A percentile compares a stretch with the other conserved stretches of the same genome.
Conservation (phyloP, 441 rosid genomes). For the Corymbia calophylla region DNA sequence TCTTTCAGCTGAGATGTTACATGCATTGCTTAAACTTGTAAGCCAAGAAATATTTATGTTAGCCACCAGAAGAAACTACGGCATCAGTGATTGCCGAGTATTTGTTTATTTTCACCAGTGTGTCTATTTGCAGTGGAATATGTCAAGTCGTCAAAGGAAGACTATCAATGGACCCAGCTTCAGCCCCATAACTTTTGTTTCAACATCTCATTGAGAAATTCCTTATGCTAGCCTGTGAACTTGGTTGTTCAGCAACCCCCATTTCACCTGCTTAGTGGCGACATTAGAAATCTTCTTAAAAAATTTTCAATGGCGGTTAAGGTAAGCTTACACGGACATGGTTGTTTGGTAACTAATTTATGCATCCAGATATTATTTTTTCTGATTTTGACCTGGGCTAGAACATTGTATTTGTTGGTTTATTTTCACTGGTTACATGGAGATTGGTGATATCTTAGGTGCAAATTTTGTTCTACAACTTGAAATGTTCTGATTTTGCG, state of each 20-base stretch:
- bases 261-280: not conserved
- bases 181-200: not conserved
- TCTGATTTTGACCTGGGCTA: not conserved
- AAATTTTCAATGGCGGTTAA: rapidly evolving
- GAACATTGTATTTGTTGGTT: not conserved
- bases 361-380: not conserved
- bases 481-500: not conserved
- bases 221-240: not conserved
- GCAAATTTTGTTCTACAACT: not conserved
- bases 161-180: not conserved
- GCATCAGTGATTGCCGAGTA: not conserved
- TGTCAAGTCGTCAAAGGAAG: not conserved
- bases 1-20: not conserved
- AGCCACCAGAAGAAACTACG: not conserved
- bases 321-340: not conserved
- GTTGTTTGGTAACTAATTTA: not conserved
- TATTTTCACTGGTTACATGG: not conserved
- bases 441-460: not conserved
- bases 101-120: not conserved
- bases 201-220: not conserved
- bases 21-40: not conserved
- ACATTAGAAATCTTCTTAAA: not conserved
- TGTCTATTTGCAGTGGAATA: not conserved
- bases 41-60: not conserved
- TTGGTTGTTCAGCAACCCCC: not conserved